phyloP scores from a whole-genome alignment of 2,329 filamentous ascomycete genomes.

The Scedosporium dehoogii region DNA sequence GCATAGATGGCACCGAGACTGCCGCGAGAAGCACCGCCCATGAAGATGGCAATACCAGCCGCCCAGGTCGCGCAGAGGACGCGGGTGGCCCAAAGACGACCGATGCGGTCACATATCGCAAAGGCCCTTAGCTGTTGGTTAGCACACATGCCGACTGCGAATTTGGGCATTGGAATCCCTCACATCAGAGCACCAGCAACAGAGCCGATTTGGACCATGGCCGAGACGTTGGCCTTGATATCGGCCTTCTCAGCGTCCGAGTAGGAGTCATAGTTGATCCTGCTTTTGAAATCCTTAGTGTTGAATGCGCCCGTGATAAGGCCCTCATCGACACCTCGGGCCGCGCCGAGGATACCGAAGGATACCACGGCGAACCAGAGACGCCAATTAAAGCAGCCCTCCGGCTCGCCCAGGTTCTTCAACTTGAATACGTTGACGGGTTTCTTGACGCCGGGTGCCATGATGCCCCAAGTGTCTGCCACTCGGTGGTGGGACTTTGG shows the following conservation, averaged over 20 bases:
- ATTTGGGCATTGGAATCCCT: not conserved
- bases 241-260: slow-evolving; percentile 46
- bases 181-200: slow-evolving; percentile 58
- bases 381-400: slow-evolving; percentile 65
- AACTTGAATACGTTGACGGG: slow-evolving; percentile 55
- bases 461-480: slow-evolving; percentile 16
- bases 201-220: slow-evolving; percentile 73
- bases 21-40: slow-evolving; percentile 39
- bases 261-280: slow-evolving; percentile 48
- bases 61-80: slow-evolving; percentile 49
- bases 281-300: slow-evolving; percentile 51
- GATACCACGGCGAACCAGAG: slow-evolving; percentile 64
- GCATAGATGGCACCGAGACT: slow-evolving; percentile 50
- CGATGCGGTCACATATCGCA: slow-evolving; percentile 47
- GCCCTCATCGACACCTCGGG: slow-evolving; percentile 71
- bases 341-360: slow-evolving; percentile 67
- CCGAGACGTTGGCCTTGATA: slow-evolving; percentile 66
- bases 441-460: slow-evolving; percentile 43
- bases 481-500: too few species aligned
- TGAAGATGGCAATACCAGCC: slow-evolving; percentile 47
- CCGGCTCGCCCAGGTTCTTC: slow-evolving; percentile 54
- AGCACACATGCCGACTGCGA: slow-evolving; percentile 9
- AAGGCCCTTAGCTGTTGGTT: slow-evolving; percentile 33
- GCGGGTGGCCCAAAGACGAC: slow-evolving; percentile 53
- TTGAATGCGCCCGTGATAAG: slow-evolving; percentile 64